Evolutionary conservation across 31 red algal genomes (phyloP), one percentile per base, ranked within the genome.

Genomic region (Endocladia muricata): DNA sequence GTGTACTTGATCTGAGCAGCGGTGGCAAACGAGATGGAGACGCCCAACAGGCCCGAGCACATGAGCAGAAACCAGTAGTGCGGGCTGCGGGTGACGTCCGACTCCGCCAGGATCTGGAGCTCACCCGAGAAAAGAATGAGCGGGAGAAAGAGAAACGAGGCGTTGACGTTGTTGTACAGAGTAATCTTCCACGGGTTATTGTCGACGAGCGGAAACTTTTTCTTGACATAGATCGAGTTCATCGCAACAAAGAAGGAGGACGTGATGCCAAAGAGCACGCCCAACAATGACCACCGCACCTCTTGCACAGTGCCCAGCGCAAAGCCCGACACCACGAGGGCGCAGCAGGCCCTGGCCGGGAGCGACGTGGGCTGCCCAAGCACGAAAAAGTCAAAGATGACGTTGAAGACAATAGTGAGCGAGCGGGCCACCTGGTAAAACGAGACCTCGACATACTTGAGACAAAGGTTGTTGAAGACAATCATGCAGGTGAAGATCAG

Each of bases 1-100:
- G 94, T 97, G 54, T 88, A 97, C 70, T 97, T 97, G 85, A 97
- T 97, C 71, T 97, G 94, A 21, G 90, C 78, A 5, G 94, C 94
- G 21, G 90, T 84, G 30, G 94, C 94, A 80, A 97, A 97, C 41
- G 83, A 84, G 65, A 97, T 97, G 32, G 77, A 80, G 40, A 97
- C 87, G 57, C 94, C 90, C 34, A 97, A 70, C 22, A 90, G 30
- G 9, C 94, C 94, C 35, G 78, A 74, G 9, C 69, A 55, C 22
- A 73, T 55, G 44, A 97, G 79, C 15, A 97, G 63, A 15, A 68
- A 56, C 94, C 89, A 93, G 72, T 93, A 97, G 39, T 74, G 26
- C 1, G 56, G 48, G 37, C 57, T 82, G 25, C 67, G 79, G 1
- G 85, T 35, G 4, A 81, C 78, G 19, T 73, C 65, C 31, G 84